These are phyloP conservation scores for Turnera subulata DNA, from an alignment of 345 rosid genomes.

Conservation along the genomic window DNA sequence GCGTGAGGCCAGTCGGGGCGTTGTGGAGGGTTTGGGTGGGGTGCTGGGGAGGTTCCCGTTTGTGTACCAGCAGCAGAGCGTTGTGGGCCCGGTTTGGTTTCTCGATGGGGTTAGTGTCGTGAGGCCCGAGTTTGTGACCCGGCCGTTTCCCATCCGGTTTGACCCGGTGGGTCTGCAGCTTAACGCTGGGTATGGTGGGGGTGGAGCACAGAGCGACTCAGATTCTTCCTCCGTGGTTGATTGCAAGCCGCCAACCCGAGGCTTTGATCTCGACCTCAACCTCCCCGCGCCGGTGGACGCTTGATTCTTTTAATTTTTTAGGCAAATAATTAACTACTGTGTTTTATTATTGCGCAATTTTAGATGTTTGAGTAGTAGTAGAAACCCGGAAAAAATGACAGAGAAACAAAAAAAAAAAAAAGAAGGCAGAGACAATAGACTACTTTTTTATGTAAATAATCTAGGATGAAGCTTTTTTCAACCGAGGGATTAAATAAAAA, in stretches of 20 bases:
- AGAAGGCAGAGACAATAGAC: too few relatives aligned
- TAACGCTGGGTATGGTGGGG: conserved; percentile 16
- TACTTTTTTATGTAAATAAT: background rate
- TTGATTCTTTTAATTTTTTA: conserved; percentile 20
- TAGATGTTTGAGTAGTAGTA: background rate
- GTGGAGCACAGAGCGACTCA: conserved; percentile 37
- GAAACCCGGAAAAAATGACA: background rate
- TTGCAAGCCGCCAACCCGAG: conserved; percentile 29
- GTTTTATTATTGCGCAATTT: conserved; percentile 1
- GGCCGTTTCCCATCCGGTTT: conserved; percentile 43
- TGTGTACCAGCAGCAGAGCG: conserved; percentile 34
- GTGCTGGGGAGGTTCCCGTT: conserved; percentile 42
- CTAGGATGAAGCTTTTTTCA: conserved; percentile 2
- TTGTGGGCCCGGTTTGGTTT: conserved; percentile 33
- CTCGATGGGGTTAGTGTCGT: conserved; percentile 18
- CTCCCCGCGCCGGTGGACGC: conserved; percentile 63
- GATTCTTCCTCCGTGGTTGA: conserved; percentile 40
- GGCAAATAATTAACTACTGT: conserved; percentile 4
- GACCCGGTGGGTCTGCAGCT: conserved; percentile 31
- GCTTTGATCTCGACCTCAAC: conserved; percentile 57
- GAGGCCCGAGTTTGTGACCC: conserved; percentile 35
- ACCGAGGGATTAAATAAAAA: background rate
- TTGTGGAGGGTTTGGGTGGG: conserved; percentile 2
- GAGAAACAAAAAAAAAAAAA: background rate
- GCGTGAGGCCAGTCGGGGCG: conserved; percentile 29